phyloP scores from a whole-genome alignment of 495 filamentous ascomycete species.

The Penicillium ucsense region DNA sequence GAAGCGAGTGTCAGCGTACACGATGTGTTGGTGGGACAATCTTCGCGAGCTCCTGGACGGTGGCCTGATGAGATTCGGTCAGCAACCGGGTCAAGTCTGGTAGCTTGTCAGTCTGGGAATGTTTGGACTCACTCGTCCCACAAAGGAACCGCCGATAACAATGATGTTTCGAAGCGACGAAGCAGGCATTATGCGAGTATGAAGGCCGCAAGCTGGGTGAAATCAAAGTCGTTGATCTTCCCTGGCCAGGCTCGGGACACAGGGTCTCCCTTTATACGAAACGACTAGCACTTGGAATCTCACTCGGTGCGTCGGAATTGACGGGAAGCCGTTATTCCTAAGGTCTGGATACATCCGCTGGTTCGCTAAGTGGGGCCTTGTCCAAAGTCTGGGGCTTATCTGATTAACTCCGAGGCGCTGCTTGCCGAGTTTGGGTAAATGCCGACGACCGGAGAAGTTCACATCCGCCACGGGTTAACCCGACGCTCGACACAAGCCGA shows the following conservation, averaged over 20 bases:
- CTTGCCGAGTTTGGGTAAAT: slow-evolving; percentile 6
- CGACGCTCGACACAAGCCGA: slow-evolving; percentile 1
- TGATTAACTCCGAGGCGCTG: slow-evolving; percentile 14
- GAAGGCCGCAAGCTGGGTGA: background rate
- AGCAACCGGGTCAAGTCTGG: background rate
- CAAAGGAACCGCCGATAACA: slow-evolving; percentile 35
- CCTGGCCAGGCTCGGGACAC: no score
- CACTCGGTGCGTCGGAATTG: no score
- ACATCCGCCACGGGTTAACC: slow-evolving; percentile 3
- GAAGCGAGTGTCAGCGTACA: slow-evolving; percentile 2
- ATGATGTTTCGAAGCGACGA: slow-evolving; percentile 28
- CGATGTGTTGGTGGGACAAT: slow-evolving; percentile 29
- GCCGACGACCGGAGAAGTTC: slow-evolving; percentile 10
- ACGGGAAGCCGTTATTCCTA: no score
- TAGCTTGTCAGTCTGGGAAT: background rate
- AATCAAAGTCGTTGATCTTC: no score
- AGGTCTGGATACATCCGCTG: no score
- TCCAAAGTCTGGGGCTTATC: slow-evolving; percentile 6
- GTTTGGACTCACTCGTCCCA: slow-evolving; percentile 22
- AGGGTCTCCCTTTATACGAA: no score
- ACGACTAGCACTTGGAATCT: no score
- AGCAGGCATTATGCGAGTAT: slow-evolving; percentile 9
- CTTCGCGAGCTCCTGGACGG: slow-evolving; percentile 29
- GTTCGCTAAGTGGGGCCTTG: no score
- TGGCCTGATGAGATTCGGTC: slow-evolving; percentile 5